A percentile compares a stretch with the other conserved stretches of the same genome.
Conservation (phyloP, 2,329 filamentous ascomycete species). For the Byssoonygena ceratinophila region DNA sequence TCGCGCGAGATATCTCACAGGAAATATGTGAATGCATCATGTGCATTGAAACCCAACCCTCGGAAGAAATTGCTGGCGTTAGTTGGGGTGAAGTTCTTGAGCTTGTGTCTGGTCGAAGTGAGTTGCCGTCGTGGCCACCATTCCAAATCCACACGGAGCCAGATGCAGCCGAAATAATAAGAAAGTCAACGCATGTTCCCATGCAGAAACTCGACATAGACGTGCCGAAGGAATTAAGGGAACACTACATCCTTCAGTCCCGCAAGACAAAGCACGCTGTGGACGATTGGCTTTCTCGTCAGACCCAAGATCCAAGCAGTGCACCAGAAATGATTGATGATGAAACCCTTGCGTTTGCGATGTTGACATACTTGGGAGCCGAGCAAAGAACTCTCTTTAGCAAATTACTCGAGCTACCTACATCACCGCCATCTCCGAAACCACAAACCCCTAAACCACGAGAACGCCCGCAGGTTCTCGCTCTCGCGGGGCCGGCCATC, state of each 20-base stretch:
- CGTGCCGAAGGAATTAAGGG: slow-evolving; percentile 83
- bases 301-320: slow-evolving; percentile 60
- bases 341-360: slow-evolving; percentile 85
- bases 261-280: slow-evolving; percentile 88
- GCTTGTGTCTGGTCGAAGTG: slow-evolving; percentile 76
- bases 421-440: slow-evolving; percentile 49
- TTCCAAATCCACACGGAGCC: slow-evolving; percentile 59
- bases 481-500: slow-evolving; percentile 65
- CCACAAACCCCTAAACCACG: slow-evolving; percentile 52
- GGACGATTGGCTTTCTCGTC: slow-evolving; percentile 76
- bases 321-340: slow-evolving; percentile 86
- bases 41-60: slow-evolving; percentile 56
- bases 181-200: slow-evolving; percentile 44
- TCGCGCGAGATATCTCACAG: slow-evolving; percentile 79
- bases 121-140: slow-evolving; percentile 79
- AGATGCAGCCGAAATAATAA: slow-evolving; percentile 48
- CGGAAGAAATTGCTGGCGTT: slow-evolving; percentile 53
- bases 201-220: slow-evolving; percentile 82
- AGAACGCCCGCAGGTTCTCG: slow-evolving; percentile 60
- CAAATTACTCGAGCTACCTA: slow-evolving; percentile 57
- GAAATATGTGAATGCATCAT: slow-evolving; percentile 80
- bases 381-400: slow-evolving; percentile 73
- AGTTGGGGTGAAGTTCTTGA: slow-evolving; percentile 96
- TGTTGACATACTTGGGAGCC: slow-evolving; percentile 71
- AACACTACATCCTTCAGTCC: slow-evolving; percentile 83